These are phyloP conservation scores for Kurtzmaniella quercitrusa DNA, from an alignment of 1,139 yeast genomes.

Conservation along the genomic window DNA sequence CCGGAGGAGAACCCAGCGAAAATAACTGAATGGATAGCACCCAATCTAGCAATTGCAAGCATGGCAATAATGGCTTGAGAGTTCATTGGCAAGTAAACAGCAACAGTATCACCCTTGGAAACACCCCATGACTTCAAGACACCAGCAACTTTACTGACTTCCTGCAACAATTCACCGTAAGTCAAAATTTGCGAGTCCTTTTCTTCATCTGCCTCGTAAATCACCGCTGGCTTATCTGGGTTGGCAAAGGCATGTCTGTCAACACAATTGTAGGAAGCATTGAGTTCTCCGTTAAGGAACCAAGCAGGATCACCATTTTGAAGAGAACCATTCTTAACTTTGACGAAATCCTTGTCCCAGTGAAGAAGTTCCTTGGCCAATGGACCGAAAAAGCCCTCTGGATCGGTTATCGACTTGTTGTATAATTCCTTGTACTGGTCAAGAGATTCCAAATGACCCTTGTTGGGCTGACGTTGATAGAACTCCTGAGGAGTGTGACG, in stretches of 20 bases:
- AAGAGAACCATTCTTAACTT: constrained; percentile 71
- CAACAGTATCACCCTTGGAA: constrained; percentile 91
- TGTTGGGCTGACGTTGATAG: constrained; percentile 65
- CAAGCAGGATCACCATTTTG: constrained; percentile 82
- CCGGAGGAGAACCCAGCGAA: constrained; percentile 98
- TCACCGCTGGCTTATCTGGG: constrained; percentile 86
- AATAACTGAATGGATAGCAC: constrained; percentile 94
- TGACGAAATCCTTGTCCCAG: constrained; percentile 82
- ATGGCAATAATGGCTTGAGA: constrained; percentile 92
- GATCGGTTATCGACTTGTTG: constrained; percentile 72
- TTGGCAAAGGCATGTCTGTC: constrained; percentile 88
- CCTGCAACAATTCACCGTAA: constrained; percentile 79
- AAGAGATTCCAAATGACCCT: constrained; percentile 44
- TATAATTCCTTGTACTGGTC: constrained; percentile 76
- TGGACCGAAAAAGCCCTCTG: constrained; percentile 80
- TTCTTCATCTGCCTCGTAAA: constrained; percentile 95
- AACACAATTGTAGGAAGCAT: constrained; percentile 93
- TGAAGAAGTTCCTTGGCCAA: constrained; percentile 72
- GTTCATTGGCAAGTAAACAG: constrained; percentile 95
- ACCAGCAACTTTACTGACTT: constrained; percentile 86
- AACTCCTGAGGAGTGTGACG: constrained; percentile 74
- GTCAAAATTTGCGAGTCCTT: constrained; percentile 69
- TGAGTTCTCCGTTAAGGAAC: constrained; percentile 91
- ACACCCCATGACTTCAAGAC: constrained; percentile 85
- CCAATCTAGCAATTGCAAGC: constrained; percentile 91